Evolutionary conservation across 1,139 yeast genomes (phyloP).

Genomic region (Yamadazyma atlantica): DNA sequence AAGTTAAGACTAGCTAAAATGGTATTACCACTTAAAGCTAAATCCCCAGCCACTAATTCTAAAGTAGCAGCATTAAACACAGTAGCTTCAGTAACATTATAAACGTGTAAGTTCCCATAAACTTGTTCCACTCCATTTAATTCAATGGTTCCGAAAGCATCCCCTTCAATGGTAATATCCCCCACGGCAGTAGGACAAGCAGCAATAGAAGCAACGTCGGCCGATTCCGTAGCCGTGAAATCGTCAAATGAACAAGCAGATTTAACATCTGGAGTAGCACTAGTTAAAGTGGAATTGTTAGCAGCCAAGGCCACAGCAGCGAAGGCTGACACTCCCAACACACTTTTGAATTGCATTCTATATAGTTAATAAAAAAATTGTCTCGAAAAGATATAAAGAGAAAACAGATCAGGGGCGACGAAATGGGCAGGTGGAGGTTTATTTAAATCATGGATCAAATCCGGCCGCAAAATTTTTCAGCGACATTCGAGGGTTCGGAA

Average conservation of each 20-base stretch:
- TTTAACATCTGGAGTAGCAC: constrained; percentile 50
- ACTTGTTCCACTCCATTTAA: constrained; percentile 61
- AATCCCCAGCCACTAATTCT: constrained; percentile 69
- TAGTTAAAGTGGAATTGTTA: constrained; percentile 52
- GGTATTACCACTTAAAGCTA: constrained; percentile 65
- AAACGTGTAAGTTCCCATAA: constrained; percentile 70
- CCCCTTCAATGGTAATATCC: constrained; percentile 68
- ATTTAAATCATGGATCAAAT: not conserved
- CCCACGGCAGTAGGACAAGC: constrained; percentile 82
- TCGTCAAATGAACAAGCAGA: constrained; percentile 56
- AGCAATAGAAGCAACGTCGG: constrained; percentile 71
- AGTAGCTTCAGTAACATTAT: constrained; percentile 62
- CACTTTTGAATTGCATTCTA: constrained; percentile 51
- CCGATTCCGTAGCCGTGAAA: constrained; percentile 71
- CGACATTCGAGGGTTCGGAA: constrained; percentile 1
- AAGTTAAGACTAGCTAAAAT: constrained; percentile 66
- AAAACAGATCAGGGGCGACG: constrained; percentile 7
- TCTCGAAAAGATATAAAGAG: constrained; percentile 6
- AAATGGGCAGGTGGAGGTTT: not conserved
- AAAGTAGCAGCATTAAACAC: constrained; percentile 76
- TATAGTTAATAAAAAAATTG: constrained; percentile 7
- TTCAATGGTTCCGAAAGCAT: constrained; percentile 53
- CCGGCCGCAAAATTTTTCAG: constrained; percentile 1
- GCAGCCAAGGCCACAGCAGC: constrained; percentile 49
- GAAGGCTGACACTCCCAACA: constrained; percentile 45